A percentile compares a stretch with the other conserved stretches of the same genome.
Conservation (phyloP, 2,329 filamentous ascomycete genomes). For the Hymenoscyphus salicellus region DNA sequence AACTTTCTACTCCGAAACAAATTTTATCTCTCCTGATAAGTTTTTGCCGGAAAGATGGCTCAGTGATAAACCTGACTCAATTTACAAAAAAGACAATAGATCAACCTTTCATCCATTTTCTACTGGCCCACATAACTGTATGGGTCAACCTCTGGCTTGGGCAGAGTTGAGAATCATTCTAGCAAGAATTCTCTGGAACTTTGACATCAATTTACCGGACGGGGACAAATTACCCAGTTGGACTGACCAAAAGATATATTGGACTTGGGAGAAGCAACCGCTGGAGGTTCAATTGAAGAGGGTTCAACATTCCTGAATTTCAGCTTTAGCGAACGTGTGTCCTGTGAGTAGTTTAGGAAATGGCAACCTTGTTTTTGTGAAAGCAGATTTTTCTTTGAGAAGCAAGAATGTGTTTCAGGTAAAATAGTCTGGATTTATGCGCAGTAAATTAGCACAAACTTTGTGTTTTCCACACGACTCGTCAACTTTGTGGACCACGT, state of each 20-base stretch:
- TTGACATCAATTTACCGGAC: slow-evolving; percentile 2
- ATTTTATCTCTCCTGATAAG: not conserved
- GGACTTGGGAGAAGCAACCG: slow-evolving; percentile 7
- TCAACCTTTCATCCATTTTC: slow-evolving; percentile 32
- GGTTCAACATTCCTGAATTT: not conserved
- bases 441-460: not conserved
- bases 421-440: too few relatives aligned
- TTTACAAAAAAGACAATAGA: slow-evolving; percentile 34
- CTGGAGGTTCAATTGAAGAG: not conserved
- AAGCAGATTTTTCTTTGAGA: not conserved
- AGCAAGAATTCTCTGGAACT: slow-evolving; percentile 4
- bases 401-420: not conserved
- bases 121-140: slow-evolving; percentile 34
- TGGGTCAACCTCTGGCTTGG: slow-evolving; percentile 23
- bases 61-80: slow-evolving; percentile 5
- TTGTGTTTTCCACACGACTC: not conserved
- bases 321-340: not conserved
- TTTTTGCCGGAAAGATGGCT: slow-evolving; percentile 26
- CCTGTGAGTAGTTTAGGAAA: not conserved
- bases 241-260: slow-evolving; percentile 8
- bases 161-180: slow-evolving; percentile 8
- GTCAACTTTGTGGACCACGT: not conserved
- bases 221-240: not conserved
- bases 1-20: not conserved
- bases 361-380: not conserved